phyloP scores from a whole-genome alignment of 1,139 yeast species.

The Hyphopichia burtonii region DNA sequence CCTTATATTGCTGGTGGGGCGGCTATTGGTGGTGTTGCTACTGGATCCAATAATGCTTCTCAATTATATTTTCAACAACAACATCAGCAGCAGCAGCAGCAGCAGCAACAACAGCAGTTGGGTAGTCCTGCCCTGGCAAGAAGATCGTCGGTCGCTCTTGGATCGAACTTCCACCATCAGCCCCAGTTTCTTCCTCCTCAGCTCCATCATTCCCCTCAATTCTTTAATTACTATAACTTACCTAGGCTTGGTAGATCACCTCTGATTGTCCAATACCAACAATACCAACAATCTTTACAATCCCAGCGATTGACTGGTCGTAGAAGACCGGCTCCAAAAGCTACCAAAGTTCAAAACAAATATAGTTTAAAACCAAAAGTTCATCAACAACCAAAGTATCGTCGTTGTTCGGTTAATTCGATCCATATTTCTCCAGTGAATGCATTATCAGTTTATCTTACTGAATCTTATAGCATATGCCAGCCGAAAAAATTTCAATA shows the following conservation, averaged over 20 bases:
- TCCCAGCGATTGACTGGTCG: conserved; percentile 20
- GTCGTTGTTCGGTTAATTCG: conserved; percentile 79
- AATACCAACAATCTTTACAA: conserved; percentile 33
- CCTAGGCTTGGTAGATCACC: conserved; percentile 28
- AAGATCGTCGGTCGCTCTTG: conserved; percentile 3
- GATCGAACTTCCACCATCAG: conserved; percentile 2
- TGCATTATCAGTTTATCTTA: conserved; percentile 75
- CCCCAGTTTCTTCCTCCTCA: conserved; percentile 1
- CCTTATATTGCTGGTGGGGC: background rate
- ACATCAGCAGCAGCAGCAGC: background rate
- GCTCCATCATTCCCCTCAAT: conserved; percentile 6
- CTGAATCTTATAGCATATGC: conserved; percentile 82
- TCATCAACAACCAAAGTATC: conserved; percentile 68
- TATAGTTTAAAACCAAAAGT: conserved; percentile 63
- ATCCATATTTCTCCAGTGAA: conserved; percentile 82
- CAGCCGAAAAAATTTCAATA: conserved; percentile 81
- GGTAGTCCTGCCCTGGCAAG: conserved; percentile 3
- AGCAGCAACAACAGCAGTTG: conserved; percentile 4
- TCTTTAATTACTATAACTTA: conserved; percentile 5
- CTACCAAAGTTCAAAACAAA: conserved; percentile 35
- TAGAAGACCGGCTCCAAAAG: conserved; percentile 39
- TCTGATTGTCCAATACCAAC: conserved; percentile 39
- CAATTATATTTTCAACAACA: conserved; percentile 10
- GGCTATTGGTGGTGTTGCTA: background rate
- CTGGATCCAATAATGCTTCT: conserved; percentile 4